Base-by-base conservation (phyloP, 2,329 filamentous ascomycete species). In the Sarocladium strictum region DNA sequence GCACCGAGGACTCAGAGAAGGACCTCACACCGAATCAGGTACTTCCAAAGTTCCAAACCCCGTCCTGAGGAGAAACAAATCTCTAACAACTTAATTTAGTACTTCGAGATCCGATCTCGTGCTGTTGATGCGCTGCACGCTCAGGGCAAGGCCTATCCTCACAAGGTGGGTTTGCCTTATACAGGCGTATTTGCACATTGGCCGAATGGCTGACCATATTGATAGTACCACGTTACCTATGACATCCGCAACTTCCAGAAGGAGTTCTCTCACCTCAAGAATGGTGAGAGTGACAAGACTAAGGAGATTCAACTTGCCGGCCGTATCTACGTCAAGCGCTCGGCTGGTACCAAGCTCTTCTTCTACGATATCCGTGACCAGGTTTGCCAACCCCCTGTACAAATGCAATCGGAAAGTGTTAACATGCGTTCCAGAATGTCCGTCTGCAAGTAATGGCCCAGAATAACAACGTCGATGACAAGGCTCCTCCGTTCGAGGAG, bases 361-460 rank as follows among this genome's bases (percentile, higher is more conserved):
- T 97, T 97, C 77, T 97, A 96, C 75, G 91, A 96, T 57, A 67
- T 73, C 53, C 69, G 70, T 57, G 71, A 68, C 51, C 69, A 72
- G 37, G 65, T 67, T 56, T 23, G 62, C 47, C 2, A 12, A 26
- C 12, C 23, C 27, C 9, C 24, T 11, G 54, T 32, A 40, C n/a
- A n/a, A n/a, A 14, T 9, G 3, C 32, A 7, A 27, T 10, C 12
- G 41, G 21, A 51, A 24, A 29, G 3, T 15, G 11, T 3, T 19
- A 7, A 24, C 6, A 9, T 29, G 10, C 2, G 29, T n/a, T n/a
- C n/a, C 37, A 79, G 64, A 79, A 79, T 50, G 72, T 78, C 61
- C 88, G 89, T 70, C 78, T 96, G 47, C 95, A 99, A 76, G 84
- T 97, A 59, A 90, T 97, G 79, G 95, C 90, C 68, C 91, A 97